Base-by-base conservation (phyloP, 2,329 filamentous ascomycete genomes). In the Helotiales sp. region DNA sequence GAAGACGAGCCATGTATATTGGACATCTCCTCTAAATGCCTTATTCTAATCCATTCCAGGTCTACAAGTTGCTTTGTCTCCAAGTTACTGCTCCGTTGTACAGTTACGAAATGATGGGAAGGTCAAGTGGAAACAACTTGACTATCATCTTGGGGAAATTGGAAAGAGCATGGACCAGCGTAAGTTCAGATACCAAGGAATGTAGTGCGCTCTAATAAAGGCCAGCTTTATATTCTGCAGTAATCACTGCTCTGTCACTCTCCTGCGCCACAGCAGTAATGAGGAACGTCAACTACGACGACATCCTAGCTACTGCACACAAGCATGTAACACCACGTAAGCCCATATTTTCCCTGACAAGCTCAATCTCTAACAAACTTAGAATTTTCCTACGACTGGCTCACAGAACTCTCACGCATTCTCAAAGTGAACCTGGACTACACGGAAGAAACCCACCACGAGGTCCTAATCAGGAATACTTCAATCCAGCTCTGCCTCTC, bases 351-450 rank as follows among this genome's bases (percentile, higher is more conserved):
- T 15, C 15, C 24, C 11, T 30, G 20, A 3, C 30, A 32, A 45
- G 15, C 34, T 17, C 2, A 63, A 45, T n/a, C 45, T 7, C 3
- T 61, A 3, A 30, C 10, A 17, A 43, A 64, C 63, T 60, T 63
- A 89, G 86, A 85, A 60, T 88, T 91, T 70, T 81, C 87, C 62
- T 82, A 84, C 49, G 83, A 89, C 66, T 89, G 89, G 82, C 81
- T 92, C 61, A 84, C 82, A 47, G 89, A 92, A 70, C 82, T 93
- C 13, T 88, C 92, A 61, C 84, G 87, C 47, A 87, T 91, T 65
- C 81, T 94, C 61, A 90, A 89, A 69, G 84, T 92, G 32, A 88
- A 89, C 59, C 87, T 94, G 57, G 95, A 98, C 79, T 96, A 94
- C 75, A 91, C 93, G 0, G 86, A 92, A 58, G 92, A 97, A 68